Evolutionary conservation across 257 asterid genomes (phyloP).

Genomic region (Galeopsis tetrahit): DNA sequence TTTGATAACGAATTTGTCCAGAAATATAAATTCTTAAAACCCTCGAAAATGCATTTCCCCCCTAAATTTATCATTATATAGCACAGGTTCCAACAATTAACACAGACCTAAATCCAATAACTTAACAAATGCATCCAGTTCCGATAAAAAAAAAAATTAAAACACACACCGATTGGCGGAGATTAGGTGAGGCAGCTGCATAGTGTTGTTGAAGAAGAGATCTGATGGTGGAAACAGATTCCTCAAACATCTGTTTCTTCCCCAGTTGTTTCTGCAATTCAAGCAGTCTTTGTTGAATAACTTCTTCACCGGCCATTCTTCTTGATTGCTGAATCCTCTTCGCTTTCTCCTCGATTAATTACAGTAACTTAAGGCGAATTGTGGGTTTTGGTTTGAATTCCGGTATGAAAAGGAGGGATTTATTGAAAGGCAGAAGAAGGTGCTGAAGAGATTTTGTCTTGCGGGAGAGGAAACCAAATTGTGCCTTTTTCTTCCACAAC

Average conservation of each 20-base stretch:
- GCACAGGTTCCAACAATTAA: conserved; percentile 1
- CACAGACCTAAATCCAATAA: conserved; percentile 1
- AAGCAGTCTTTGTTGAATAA: conserved; percentile 58
- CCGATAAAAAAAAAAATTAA: neutral
- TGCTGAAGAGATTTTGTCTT: conserved; percentile 34
- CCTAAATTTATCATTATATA: conserved; percentile 3
- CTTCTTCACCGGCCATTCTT: conserved; percentile 55
- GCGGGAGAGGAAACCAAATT: conserved; percentile 50
- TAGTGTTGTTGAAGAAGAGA: conserved; percentile 75
- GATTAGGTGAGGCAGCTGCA: conserved; percentile 73
- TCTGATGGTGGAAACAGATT: conserved; percentile 65
- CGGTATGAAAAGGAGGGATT: conserved; percentile 18
- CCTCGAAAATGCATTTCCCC: neutral
- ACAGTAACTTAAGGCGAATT: neutral
- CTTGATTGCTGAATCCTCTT: neutral
- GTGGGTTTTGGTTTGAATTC: conserved; percentile 11
- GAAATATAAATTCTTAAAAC: neutral
- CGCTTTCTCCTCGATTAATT: conserved; percentile 9
- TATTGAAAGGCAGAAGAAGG: conserved; percentile 6
- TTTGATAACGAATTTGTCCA: neutral
- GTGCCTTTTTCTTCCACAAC: neutral
- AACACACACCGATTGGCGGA: conserved; percentile 60
- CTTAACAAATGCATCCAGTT: conserved; percentile 21
- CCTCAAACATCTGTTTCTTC: conserved; percentile 84
- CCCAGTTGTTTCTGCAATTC: conserved; percentile 79